Evolutionary conservation across 768 basidiomycete species (phyloP).

Genomic region (Psilocybe azurescens): DNA sequence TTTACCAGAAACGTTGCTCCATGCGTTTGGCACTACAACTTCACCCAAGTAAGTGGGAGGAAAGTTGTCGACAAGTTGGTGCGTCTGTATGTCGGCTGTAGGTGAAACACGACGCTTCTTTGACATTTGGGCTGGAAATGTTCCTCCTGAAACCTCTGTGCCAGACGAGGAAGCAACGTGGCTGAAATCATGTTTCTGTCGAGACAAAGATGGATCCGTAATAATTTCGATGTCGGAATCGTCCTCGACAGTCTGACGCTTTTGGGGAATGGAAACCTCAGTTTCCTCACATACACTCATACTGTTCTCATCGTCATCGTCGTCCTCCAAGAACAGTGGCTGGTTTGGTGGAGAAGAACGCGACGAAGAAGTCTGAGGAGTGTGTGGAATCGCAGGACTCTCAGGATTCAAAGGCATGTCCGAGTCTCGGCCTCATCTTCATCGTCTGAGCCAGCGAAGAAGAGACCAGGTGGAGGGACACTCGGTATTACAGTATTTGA

Average conservation of each 20-base stretch:
- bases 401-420: conserved; percentile 3
- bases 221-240: conserved; percentile 42
- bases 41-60: conserved; percentile 67
- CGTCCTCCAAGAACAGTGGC: conserved; percentile 40
- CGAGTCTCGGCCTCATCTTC: conserved; percentile 27
- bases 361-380: conserved; percentile 27
- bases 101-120: conserved; percentile 61
- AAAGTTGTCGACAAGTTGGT: conserved; percentile 8
- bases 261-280: conserved; percentile 9
- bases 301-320: conserved; percentile 33
- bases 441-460: conserved; percentile 68
- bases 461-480: conserved; percentile 44
- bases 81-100: conserved; percentile 8
- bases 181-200: background rate
- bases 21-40: conserved; percentile 72
- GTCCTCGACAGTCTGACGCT: conserved; percentile 24
- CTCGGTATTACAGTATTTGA: conserved; percentile 31
- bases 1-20: conserved; percentile 78
- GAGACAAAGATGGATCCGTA: conserved; percentile 11
- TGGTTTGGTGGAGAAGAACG: conserved; percentile 26
- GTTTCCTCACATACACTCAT: conserved; percentile 8
- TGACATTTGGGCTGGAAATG: conserved; percentile 18
- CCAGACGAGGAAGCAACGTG: background rate
- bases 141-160: background rate
- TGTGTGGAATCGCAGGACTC: conserved; percentile 23